Evolutionary conservation across 345 rosid species (phyloP), one percentile per base, ranked within the genome.

Genomic region (Camelina hispida): DNA sequence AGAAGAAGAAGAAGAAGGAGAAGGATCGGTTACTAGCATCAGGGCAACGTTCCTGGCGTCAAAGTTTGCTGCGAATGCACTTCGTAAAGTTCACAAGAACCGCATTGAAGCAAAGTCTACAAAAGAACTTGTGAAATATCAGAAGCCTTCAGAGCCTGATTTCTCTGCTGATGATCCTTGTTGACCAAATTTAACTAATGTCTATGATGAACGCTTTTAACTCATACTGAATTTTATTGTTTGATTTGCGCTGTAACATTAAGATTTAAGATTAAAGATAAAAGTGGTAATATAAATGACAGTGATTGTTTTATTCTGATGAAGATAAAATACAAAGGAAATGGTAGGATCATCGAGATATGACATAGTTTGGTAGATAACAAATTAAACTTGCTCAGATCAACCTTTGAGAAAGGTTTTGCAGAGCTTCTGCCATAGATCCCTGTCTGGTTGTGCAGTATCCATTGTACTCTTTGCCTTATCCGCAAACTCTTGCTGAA

Each of bases 111-210:
- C 90, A 3, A 90, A 85, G 82, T 85, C 79, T 35, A 88, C 96
- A 9, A 77, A 84, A 77, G 95, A 88, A 51, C 58, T 90, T 69
- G 91, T 90, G 85, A 87, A 82, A 66, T 81, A 89, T 37, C 95
- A 83, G 86, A 94, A 94, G 77, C 98, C 98, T 62, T 88, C 96
- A 0, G 98, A 94, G 57, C 98, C 98, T 18, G 98, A 94, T 84
- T 94, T 94, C 78, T 85, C 91, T 5, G 97, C 91, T 3, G 98
- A 94, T 69, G 95, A 87, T 75, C 82, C 83, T 34, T 28, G 38
- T 52, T 64, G 66, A 66, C 52, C 43, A 14, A 7, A 55, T 14
- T 73, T 25, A 30, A 38, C 15, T 14, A 53, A 54, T 52, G 18
- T 40, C 30, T 62, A 40, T 52, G n/a, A 40, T 52, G n/a, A 62